Evolutionary conservation across 139 green algal species (phyloP), one percentile per base, ranked within the genome.

Genomic region (Pedinophyceae sp.): DNA sequence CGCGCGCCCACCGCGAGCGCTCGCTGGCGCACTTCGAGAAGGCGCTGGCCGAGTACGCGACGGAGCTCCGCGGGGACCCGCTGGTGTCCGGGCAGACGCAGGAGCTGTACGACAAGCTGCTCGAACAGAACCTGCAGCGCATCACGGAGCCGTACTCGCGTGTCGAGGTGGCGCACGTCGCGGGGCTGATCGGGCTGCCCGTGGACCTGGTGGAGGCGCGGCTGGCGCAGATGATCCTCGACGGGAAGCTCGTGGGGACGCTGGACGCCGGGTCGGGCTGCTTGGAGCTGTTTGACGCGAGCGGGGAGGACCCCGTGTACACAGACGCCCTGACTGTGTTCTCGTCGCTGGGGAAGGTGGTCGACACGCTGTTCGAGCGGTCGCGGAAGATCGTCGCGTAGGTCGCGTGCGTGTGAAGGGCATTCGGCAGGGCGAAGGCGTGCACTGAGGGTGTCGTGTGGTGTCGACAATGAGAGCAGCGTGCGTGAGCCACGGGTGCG

Each of bases 101-200:
- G 39, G 75, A 75, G 46, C 70, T 92, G 57, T 82, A 76, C 43
- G 62, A 75, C 62, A 73, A 54, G 4, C 56, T 82, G 57, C 65
- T 82, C 56, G 68, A 79, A 52, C 53, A 71, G 41, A 82, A 82
- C 65, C 62, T 82, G 29, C 41, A 76, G 43, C 77, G 87, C 0
- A 59, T 98, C 30, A 93, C 97, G 25, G 88, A 97, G 78, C 91
- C 91, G 0, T 98, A 83, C 72, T 82, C 60, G 13, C 66, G 80
- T 0, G 91, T 97, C 23, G 85, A 98, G 71, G 83, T 98, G 20
- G 48, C 64, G 2, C 85, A 97, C 73, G 54, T 97, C 3, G 91
- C 91, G 2, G 27, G 59, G 1, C 79, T 96, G 27, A 94, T 98
- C 53, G 57, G 80, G 24, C 75, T 98, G 62, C 85, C 87, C 0